phyloP scores from a whole-genome alignment of 1,284 basidiomycete species.

The Ustilago bromivora region DNA sequence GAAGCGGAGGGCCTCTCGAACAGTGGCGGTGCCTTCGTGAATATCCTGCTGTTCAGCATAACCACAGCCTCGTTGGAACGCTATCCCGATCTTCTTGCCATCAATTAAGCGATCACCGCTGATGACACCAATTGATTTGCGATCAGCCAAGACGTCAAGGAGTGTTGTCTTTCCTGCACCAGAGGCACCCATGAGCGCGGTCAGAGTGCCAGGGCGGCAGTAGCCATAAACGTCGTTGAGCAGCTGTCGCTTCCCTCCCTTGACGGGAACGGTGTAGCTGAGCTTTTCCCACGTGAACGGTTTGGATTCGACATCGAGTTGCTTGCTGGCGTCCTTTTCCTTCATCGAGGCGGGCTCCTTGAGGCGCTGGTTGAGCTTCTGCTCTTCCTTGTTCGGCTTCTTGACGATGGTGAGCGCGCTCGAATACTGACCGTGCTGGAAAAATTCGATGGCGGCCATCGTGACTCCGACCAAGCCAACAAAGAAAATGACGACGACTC shows the following conservation, averaged over 20 bases:
- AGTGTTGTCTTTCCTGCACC: conserved; percentile 76
- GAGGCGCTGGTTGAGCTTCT: conserved; percentile 54
- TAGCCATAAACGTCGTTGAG: conserved; percentile 85
- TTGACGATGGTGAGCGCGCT: conserved; percentile 51
- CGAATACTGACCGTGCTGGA: conserved; percentile 34
- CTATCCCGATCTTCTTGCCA: conserved; percentile 77
- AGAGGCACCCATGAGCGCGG: conserved; percentile 79
- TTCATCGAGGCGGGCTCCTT: conserved; percentile 40
- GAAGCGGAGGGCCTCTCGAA: conserved; percentile 85
- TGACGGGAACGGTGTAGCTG: conserved; percentile 73
- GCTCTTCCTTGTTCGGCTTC: conserved; percentile 56
- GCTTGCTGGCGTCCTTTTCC: conserved; percentile 45
- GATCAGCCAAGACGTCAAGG: conserved; percentile 84
- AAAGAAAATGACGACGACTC: conserved; percentile 55
- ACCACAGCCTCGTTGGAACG: conserved; percentile 78
- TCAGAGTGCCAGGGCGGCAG: conserved; percentile 82
- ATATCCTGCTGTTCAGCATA: conserved; percentile 83
- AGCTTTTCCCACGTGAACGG: conserved; percentile 71
- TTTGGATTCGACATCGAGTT: conserved; percentile 44
- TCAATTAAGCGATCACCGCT: conserved; percentile 83
- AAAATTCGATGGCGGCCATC: conserved; percentile 54
- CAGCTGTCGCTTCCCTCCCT: conserved; percentile 75
- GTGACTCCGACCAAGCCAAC: conserved; percentile 63
- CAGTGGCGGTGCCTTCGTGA: conserved; percentile 84
- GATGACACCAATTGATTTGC: conserved; percentile 83